Conservation (phyloP, 768 basidiomycete genomes). For the Mycena filopes region DNA sequence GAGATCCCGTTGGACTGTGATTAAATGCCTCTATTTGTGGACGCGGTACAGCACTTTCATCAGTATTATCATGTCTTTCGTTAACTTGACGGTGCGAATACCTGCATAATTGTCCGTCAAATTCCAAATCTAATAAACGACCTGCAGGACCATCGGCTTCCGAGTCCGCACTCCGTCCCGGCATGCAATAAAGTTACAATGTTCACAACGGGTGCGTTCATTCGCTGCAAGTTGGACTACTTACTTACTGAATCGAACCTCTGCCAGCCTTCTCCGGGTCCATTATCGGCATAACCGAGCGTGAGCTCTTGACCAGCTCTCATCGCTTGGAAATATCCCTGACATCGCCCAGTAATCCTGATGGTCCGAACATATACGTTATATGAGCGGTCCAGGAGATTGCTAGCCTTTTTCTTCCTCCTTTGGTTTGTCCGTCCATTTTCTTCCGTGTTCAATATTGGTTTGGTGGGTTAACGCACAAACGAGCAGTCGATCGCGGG, state of each 20-base stretch:
- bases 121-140: too few relatives aligned
- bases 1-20: constrained; percentile 17
- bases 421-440: constrained; percentile 18
- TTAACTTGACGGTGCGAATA: neutral
- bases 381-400: constrained; percentile 21
- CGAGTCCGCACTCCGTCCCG: neutral
- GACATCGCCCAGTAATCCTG: constrained; percentile 4
- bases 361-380: constrained; percentile 24
- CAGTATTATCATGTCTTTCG: neutral
- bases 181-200: constrained; percentile 4
- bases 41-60: constrained; percentile 24
- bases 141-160: too few relatives aligned
- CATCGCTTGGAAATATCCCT: neutral
- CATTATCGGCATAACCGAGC: constrained; percentile 10
- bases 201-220: constrained; percentile 5
- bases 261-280: constrained; percentile 9
- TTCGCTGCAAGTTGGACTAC: neutral
- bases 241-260: constrained; percentile 1
- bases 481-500: neutral
- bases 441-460: neutral
- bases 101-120: too few relatives aligned
- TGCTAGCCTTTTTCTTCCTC: constrained; percentile 20
- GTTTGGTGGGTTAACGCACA: neutral
- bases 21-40: constrained; percentile 25
- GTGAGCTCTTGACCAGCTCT: neutral